Conservation (phyloP, 768 basidiomycete species). For the Roridomyces roridus region DNA sequence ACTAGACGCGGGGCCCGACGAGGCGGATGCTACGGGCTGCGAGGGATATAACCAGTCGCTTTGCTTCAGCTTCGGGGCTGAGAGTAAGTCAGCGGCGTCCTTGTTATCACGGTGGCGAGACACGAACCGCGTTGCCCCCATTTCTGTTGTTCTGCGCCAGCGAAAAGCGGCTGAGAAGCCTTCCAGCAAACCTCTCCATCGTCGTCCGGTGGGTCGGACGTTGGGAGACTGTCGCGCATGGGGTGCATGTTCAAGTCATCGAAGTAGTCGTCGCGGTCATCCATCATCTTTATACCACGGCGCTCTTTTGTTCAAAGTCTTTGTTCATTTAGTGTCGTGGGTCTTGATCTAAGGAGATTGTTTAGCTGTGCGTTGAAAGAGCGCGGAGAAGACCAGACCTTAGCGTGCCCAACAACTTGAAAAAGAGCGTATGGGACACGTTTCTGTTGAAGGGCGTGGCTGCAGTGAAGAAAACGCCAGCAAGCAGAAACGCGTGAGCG, state of each 20-base stretch:
- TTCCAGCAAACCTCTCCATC: slow-evolving; percentile 13
- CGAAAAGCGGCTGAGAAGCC: slow-evolving; percentile 17
- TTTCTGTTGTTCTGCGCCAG: not conserved
- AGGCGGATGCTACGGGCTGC: not conserved
- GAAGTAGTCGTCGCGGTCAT: not conserved
- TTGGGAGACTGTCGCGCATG: not conserved
- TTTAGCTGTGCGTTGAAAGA: not conserved
- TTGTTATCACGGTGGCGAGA: no score
- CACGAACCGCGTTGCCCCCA: not conserved
- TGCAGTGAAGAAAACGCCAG: not conserved
- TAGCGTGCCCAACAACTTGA: no score
- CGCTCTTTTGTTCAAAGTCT: not conserved
- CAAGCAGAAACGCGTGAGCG: not conserved
- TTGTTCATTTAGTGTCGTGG: not conserved
- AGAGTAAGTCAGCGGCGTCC: no score
- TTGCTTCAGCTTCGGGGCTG: no score
- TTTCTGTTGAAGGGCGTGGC: no score
- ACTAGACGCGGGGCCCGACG: not conserved
- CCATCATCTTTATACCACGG: slow-evolving; percentile 2
- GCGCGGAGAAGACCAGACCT: no score
- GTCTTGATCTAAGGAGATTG: not conserved
- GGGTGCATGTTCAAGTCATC: slow-evolving; percentile 3
- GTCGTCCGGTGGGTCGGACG: not conserved
- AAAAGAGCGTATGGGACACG: no score
- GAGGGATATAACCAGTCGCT: no score